phyloP scores from a whole-genome alignment of 306 rosid genomes.

The Lithocarpus polystachyus region DNA sequence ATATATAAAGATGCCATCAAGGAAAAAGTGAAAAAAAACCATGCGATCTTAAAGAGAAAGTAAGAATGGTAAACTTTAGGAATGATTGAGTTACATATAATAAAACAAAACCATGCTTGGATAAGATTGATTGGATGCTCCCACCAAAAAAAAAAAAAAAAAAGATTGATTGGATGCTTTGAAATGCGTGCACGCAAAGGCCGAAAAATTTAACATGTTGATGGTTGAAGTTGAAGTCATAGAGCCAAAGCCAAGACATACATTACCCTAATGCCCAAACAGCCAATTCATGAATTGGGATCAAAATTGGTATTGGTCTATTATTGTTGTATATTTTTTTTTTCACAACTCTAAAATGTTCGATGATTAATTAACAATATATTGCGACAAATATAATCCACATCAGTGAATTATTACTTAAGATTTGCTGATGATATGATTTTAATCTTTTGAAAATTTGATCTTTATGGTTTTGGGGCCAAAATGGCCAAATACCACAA shows the following conservation, averaged over 20 bases:
- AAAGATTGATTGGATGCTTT: conserved; percentile 23
- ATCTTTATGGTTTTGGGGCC: too few relatives aligned
- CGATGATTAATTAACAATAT: too few relatives aligned
- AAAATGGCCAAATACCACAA: too few relatives aligned
- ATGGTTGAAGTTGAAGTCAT: background rate
- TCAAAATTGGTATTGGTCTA: too few relatives aligned
- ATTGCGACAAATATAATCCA: too few relatives aligned
- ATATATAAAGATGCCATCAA: background rate
- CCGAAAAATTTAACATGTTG: conserved; percentile 3
- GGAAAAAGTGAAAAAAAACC: background rate
- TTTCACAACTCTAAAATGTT: too few relatives aligned
- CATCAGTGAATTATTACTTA: too few relatives aligned
- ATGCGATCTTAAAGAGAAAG: background rate
- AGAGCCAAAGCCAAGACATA: conserved; percentile 17
- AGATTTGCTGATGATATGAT: too few relatives aligned
- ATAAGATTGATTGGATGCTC: conserved; percentile 26
- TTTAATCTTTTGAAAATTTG: too few relatives aligned
- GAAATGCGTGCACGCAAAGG: conserved; percentile 56
- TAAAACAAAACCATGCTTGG: conserved; percentile 28
- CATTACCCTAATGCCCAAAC: background rate
- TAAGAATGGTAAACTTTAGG: conserved; percentile 3
- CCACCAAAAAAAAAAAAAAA: too few relatives aligned
- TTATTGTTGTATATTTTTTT: too few relatives aligned
- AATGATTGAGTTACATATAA: conserved; percentile 22
- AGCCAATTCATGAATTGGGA: too few relatives aligned